Percentiles rank a stretch among this genome's conserved stretches.
phyloP scores from a whole-genome alignment of 2,329 filamentous ascomycete genomes.

The Fusarium veterinarium region DNA sequence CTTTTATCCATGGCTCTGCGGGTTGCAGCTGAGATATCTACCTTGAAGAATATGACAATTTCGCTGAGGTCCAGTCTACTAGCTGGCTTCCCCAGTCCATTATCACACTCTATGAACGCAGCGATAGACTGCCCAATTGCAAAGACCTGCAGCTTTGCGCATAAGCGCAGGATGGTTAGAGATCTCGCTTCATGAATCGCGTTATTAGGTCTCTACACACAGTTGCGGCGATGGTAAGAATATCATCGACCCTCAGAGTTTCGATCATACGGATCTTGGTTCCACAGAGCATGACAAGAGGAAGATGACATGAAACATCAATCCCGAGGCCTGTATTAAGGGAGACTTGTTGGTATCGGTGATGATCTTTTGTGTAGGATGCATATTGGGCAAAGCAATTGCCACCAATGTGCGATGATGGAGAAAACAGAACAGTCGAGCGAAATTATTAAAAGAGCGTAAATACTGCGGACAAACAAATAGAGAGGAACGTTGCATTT shows the following conservation, averaged over 20 bases:
- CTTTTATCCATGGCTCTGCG: not conserved
- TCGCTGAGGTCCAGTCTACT: slow-evolving; percentile 25
- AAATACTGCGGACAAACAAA: not conserved
- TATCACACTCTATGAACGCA: slow-evolving; percentile 27
- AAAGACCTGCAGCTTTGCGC: slow-evolving; percentile 21
- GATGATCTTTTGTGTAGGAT: slow-evolving; percentile 40
- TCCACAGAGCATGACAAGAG: slow-evolving; percentile 43
- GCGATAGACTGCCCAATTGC: slow-evolving; percentile 36
- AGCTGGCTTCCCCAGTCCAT: slow-evolving; percentile 38
- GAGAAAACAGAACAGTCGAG: not conserved
- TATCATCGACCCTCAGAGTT: slow-evolving; percentile 42
- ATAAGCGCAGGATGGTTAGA: slow-evolving; percentile 1
- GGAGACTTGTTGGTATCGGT: slow-evolving; percentile 47
- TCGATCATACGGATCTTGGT: slow-evolving; percentile 48
- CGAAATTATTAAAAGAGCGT: not conserved
- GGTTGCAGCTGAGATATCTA: not conserved
- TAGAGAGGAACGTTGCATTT: not conserved
- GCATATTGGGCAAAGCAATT: slow-evolving; percentile 30
- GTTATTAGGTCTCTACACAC: slow-evolving; percentile 21
- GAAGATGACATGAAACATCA: slow-evolving; percentile 46
- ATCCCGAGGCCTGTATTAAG: slow-evolving; percentile 44
- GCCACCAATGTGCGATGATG: not conserved
- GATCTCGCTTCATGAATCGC: not conserved
- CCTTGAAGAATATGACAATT: slow-evolving; percentile 41
- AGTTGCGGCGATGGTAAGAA: slow-evolving; percentile 38